Evolutionary conservation across 305 asterid species (phyloP), one percentile per base, ranked within the genome.

Genomic region (Rubia occidens): DNA sequence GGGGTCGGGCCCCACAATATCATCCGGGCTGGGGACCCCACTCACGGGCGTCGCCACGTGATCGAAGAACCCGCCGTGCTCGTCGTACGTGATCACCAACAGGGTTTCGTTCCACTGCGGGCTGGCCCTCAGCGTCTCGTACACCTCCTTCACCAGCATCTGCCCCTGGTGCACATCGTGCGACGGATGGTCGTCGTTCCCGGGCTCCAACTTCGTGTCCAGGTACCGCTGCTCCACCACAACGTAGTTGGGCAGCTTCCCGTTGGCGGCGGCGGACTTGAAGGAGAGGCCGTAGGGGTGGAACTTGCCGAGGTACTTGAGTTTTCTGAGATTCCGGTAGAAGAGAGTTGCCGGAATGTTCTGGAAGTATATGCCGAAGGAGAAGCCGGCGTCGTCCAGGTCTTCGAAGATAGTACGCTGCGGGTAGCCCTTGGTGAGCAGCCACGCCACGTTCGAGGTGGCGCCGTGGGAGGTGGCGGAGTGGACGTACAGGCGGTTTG

Each of bases 391-490:
- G 3, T 74, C 95, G 7, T 82, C 71, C 0, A 92, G 80, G 60
- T 89, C 89, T 1, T 91, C 95, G 76, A 89, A 92, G 14, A 92
- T 89, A 42, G 98, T 92, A 60, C 96, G 91, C 35, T 92, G 96
- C 0, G 95, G 95, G 76, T 78, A 89, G 24, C 98, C 98, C 70
- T 81, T 76, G 20, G 79, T 83, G 1, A 92, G 84, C 47, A 78
- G 73, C 2, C 86, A 64, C 0, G 88, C 83, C 0, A 71, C 60
- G 71, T 92, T 89, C 5, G 96, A 87, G 75, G 91, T 88, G 83
- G 98, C 96, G 29, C 98, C 98, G 56, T 88, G 89, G 74, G 97
- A 89, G 20, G 98, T 92, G 69, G 70, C 98, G 15, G 97, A 92
- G 85, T 92, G 97, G 78, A 92, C 91, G 75, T 84, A 92, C n/a